Evolutionary conservation across 352 stramenopile genomes (phyloP).

Genomic region (Aphanomyces cochlioides): DNA sequence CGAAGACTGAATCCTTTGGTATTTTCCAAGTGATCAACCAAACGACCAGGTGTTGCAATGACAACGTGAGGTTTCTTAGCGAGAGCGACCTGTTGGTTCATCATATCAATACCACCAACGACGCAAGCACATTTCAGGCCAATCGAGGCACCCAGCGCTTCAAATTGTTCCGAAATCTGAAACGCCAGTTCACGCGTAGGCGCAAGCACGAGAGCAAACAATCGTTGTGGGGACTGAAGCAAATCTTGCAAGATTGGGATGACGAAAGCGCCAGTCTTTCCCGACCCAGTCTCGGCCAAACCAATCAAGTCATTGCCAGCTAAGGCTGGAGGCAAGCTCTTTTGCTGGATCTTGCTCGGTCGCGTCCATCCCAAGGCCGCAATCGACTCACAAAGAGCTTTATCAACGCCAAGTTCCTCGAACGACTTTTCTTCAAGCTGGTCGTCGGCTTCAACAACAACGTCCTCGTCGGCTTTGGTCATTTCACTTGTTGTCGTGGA

Average conservation of each 20-base stretch:
- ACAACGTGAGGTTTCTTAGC: conserved; percentile 96
- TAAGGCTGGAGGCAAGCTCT: conserved; percentile 91
- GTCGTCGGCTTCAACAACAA: conserved; percentile 13
- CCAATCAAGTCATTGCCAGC: conserved; percentile 96
- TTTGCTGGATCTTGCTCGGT: conserved; percentile 94
- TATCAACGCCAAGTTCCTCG: conserved; percentile 85
- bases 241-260: conserved; percentile 92
- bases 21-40: conserved; percentile 95
- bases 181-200: conserved; percentile 94
- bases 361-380: conserved; percentile 88
- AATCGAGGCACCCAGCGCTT: conserved; percentile 88
- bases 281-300: conserved; percentile 92
- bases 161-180: conserved; percentile 94
- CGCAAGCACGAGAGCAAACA: conserved; percentile 90
- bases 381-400: conserved; percentile 90
- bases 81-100: conserved; percentile 95
- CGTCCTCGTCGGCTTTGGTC: background rate
- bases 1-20: conserved; percentile 94
- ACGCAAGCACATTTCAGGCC: conserved; percentile 89
- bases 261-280: conserved; percentile 95
- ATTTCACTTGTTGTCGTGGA: background rate
- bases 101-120: conserved; percentile 96
- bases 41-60: conserved; percentile 88
- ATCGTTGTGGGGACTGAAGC: conserved; percentile 84
- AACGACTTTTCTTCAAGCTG: conserved; percentile 57